These are phyloP conservation scores for Coemansia sp. DNA, from an alignment of 192 early-diverging fungal species.

Conservation along the genomic window DNA sequence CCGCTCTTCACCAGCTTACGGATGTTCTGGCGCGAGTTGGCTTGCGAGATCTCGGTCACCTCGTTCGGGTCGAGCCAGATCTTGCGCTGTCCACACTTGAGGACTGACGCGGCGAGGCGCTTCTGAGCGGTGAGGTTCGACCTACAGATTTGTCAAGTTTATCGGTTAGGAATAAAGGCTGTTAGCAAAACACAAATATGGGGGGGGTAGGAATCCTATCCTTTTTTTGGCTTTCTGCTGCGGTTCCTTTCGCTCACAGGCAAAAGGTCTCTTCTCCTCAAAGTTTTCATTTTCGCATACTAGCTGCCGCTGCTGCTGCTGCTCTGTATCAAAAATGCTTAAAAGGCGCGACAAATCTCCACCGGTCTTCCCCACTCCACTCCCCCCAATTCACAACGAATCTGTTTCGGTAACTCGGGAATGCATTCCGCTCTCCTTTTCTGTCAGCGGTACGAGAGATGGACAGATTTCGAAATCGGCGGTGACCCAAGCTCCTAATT, in stretches of 20 bases:
- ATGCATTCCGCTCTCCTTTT: background rate
- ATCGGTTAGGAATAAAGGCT: background rate
- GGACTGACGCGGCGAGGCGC: constrained; percentile 93
- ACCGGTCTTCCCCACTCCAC: too few species aligned
- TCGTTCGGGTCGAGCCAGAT: constrained; percentile 99
- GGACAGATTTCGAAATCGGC: too few species aligned
- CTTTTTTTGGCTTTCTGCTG: too few species aligned
- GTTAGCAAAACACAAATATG: too few species aligned
- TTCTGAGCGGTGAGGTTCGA: constrained; percentile 86
- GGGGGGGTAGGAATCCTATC: too few species aligned
- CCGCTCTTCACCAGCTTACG: constrained; percentile 98
- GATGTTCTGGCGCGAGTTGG: constrained; percentile 98
- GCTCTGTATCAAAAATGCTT: background rate
- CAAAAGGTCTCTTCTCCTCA: too few species aligned
- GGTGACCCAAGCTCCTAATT: too few species aligned
- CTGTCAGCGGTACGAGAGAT: too few species aligned
- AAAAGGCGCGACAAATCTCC: too few species aligned
- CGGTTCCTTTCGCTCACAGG: too few species aligned
- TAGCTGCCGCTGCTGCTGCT: background rate
- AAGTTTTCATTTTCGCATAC: background rate
- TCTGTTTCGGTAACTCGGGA: background rate
- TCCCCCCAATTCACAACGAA: background rate
- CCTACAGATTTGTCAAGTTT: constrained; percentile 43
- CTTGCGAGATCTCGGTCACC: constrained; percentile 90
- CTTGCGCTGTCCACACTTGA: constrained; percentile 98